Evolutionary conservation across 2,329 filamentous ascomycete genomes (phyloP).

Genomic region (Corynespora cassiicola): DNA sequence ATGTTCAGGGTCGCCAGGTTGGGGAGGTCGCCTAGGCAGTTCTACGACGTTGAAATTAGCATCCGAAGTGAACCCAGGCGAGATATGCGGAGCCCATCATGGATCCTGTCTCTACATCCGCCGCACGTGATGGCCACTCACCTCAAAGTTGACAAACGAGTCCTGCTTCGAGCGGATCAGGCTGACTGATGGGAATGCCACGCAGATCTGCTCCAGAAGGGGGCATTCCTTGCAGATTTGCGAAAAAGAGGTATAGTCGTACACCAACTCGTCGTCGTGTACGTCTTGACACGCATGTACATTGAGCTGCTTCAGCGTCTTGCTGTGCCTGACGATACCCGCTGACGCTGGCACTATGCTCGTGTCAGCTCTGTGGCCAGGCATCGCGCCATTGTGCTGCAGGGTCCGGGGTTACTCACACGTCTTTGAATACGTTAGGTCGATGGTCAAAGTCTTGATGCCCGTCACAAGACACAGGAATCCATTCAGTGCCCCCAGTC

Average conservation of each 20-base stretch:
- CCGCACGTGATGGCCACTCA: conserved; percentile 15
- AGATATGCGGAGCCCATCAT: too few species aligned
- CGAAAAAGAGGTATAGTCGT: conserved; percentile 51
- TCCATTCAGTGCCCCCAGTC: conserved; percentile 53
- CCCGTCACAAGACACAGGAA: conserved; percentile 56
- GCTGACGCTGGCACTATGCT: conserved; percentile 52
- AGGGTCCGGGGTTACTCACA: too few species aligned
- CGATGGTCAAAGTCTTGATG: conserved; percentile 51
- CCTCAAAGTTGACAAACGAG: conserved; percentile 53
- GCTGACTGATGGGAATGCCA: conserved; percentile 55
- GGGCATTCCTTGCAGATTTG: conserved; percentile 54
- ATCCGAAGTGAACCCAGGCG: conserved; percentile 14
- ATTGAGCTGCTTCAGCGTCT: conserved; percentile 53
- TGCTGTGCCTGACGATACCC: conserved; percentile 53
- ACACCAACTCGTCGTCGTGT: conserved; percentile 52
- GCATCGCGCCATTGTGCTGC: too few species aligned
- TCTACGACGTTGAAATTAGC: conserved; percentile 27
- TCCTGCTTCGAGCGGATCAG: conserved; percentile 50
- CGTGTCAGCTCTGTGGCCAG: too few species aligned
- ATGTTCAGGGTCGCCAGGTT: conserved; percentile 55
- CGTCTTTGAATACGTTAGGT: conserved; percentile 49
- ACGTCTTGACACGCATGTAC: conserved; percentile 50
- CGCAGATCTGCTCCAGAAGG: conserved; percentile 52
- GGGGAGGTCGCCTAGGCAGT: conserved; percentile 45
- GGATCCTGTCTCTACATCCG: too few species aligned